Evolutionary conservation across 2,329 filamentous ascomycete species (phyloP), one percentile per base, ranked within the genome.

Genomic region (Phialemoniopsis sp.): DNA sequence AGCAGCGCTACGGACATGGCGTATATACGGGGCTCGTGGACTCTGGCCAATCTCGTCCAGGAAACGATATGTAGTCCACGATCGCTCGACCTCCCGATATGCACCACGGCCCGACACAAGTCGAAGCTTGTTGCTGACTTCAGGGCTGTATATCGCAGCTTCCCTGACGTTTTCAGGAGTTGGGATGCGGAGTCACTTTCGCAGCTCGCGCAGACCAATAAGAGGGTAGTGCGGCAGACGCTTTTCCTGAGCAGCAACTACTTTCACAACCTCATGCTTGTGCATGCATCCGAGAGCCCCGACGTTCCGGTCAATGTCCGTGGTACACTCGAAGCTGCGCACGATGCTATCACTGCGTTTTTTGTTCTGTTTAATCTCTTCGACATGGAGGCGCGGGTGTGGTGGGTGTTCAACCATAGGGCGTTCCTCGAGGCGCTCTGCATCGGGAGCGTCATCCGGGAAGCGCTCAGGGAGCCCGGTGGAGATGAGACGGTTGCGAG

Each of bases 391-490:
- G 84, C 85, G 2, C 74, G 81, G 13, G 85, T 89, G 1, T 90
- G 86, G 86, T 91, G 86, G 86, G 85, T 88, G 1, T 88, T 89
- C 49, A 87, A 89, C 56, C 87, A 90, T 55, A 70, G 87, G 2
- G 86, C 86, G 0, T 90, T 90, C 54, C 70, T 90, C 38, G 86
- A 90, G 65, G 83, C 83, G 26, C 58, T 82, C 54, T 87, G 78
- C 60, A 86, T 85, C 35, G 77, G 78, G 16, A 74, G 73, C 45
- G 71, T 82, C 17, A 56, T 84, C 41, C 64, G 70, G 31, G 76
- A 81, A 54, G 66, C 69, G 15, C 54, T 59, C 4, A 66, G 63
- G 30, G 69, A 75, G 44, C 62, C 65, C 9, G 62, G 62, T 1
- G 70, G 67, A 3, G 59, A 59, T 29, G 76, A 78, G 26, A 50